A percentile compares a stretch with the other conserved stretches of the same genome.
phyloP scores from a whole-genome alignment of 495 filamentous ascomycete genomes.

The Xylaria telfairii region DNA sequence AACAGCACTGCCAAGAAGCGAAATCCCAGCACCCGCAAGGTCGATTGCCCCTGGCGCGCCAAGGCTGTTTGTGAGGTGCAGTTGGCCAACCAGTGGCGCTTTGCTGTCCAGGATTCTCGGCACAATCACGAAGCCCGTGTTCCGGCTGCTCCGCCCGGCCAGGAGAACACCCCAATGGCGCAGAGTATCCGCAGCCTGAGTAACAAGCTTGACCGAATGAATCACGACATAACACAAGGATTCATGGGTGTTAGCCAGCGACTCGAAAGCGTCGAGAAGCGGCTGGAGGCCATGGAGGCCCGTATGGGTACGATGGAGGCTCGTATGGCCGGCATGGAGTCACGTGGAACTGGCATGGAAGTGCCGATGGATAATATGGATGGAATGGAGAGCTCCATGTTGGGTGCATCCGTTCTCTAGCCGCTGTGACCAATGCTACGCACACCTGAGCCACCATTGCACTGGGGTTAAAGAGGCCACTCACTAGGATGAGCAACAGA shows the following conservation, averaged over 20 bases:
- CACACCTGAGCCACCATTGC: too few relatives aligned
- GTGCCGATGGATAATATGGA: conserved; percentile 57
- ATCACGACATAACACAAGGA: conserved; percentile 48
- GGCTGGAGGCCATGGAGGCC: conserved; percentile 49
- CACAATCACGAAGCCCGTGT: conserved; percentile 59
- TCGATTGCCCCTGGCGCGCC: conserved; percentile 59
- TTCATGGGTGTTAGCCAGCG: conserved; percentile 40
- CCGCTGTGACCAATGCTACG: not conserved
- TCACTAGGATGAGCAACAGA: not conserved
- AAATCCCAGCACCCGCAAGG: conserved; percentile 58
- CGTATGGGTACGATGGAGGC: conserved; percentile 49
- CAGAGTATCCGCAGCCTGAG: conserved; percentile 52
- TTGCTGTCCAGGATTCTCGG: conserved; percentile 51
- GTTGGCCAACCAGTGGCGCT: conserved; percentile 57
- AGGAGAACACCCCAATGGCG: conserved; percentile 52
- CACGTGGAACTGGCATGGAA: conserved; percentile 47
- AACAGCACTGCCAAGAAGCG: conserved; percentile 60
- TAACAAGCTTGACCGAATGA: conserved; percentile 56
- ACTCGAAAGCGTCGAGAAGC: conserved; percentile 50
- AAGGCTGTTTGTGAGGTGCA: conserved; percentile 60
- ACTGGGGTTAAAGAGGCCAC: not conserved
- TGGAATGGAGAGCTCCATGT: conserved; percentile 36
- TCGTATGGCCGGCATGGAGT: conserved; percentile 48
- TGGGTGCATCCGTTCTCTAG: conserved; percentile 38
- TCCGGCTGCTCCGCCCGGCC: conserved; percentile 47